phyloP scores from a whole-genome alignment of 2,329 filamentous ascomycete species.

The Diplodia corticola region DNA sequence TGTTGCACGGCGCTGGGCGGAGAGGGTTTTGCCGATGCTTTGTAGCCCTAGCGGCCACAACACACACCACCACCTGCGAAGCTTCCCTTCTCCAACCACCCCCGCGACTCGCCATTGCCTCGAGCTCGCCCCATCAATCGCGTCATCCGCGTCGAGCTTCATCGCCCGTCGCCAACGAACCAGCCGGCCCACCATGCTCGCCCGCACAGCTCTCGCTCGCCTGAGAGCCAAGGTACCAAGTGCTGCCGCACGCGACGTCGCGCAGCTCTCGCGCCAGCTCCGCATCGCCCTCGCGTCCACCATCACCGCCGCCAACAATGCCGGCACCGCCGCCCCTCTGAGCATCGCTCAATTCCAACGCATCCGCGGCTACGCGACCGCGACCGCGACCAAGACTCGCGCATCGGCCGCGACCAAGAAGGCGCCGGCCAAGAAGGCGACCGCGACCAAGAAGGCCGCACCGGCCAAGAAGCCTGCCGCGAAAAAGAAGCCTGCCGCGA shows the following conservation, averaged over 20 bases:
- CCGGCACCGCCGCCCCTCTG: slow-evolving; percentile 30
- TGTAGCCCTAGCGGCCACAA: background rate
- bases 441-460: slow-evolving; percentile 18
- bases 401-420: slow-evolving; percentile 14
- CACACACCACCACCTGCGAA: slow-evolving; percentile 8
- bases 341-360: slow-evolving; percentile 28
- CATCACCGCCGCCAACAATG: slow-evolving; percentile 29
- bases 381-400: slow-evolving; percentile 36
- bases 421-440: slow-evolving; percentile 9
- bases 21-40: background rate
- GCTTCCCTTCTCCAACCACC: background rate
- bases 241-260: slow-evolving; percentile 38
- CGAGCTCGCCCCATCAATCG: background rate
- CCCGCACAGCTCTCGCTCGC: slow-evolving; percentile 39
- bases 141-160: background rate
- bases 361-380: slow-evolving; percentile 40
- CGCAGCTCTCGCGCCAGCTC: slow-evolving; percentile 36
- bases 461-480: slow-evolving; percentile 11
- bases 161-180: background rate
- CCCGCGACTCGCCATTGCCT: background rate
- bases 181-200: slow-evolving; percentile 33
- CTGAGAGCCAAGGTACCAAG: slow-evolving; percentile 38
- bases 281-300: slow-evolving; percentile 27
- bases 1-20: background rate
- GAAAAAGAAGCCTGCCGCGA: slow-evolving; percentile 23